These are phyloP conservation scores for Trametes pubescens DNA, from an alignment of 1,284 basidiomycete genomes.

Conservation along the genomic window DNA sequence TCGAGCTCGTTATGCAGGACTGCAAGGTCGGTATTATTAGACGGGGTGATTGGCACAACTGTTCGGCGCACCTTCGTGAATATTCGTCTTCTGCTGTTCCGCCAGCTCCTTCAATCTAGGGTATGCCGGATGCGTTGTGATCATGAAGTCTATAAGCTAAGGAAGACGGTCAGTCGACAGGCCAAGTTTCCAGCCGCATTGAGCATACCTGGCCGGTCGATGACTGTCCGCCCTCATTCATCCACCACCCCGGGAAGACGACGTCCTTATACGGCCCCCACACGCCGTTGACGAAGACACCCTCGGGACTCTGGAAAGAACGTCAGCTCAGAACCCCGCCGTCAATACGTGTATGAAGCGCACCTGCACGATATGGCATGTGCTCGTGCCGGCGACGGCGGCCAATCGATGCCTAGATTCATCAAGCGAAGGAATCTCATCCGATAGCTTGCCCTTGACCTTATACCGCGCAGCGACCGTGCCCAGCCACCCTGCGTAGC, in stretches of 20 bases:
- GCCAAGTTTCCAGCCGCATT: neutral
- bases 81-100: conserved; percentile 60
- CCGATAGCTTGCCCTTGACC: conserved; percentile 60
- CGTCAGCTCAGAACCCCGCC: conserved; percentile 1
- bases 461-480: conserved; percentile 88
- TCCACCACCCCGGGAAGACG: conserved; percentile 96
- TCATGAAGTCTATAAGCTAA: conserved; percentile 93
- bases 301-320: conserved; percentile 72
- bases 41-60: neutral
- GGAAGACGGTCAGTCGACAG: conserved; percentile 67
- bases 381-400: conserved; percentile 95
- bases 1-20: conserved; percentile 83
- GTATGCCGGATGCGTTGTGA: conserved; percentile 92
- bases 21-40: conserved; percentile 33
- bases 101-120: conserved; percentile 68
- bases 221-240: conserved; percentile 99
- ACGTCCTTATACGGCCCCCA: conserved; percentile 98
- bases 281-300: conserved; percentile 90
- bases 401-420: conserved; percentile 88
- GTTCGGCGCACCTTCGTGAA: conserved; percentile 58
- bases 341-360: conserved; percentile 22
- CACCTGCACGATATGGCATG: conserved; percentile 93
- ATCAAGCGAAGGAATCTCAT: conserved; percentile 63
- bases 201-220: conserved; percentile 89
- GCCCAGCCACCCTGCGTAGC: conserved; percentile 98